phyloP scores from a whole-genome alignment of 2,329 filamentous ascomycete genomes.

The Phyllosticta ampelicida region DNA sequence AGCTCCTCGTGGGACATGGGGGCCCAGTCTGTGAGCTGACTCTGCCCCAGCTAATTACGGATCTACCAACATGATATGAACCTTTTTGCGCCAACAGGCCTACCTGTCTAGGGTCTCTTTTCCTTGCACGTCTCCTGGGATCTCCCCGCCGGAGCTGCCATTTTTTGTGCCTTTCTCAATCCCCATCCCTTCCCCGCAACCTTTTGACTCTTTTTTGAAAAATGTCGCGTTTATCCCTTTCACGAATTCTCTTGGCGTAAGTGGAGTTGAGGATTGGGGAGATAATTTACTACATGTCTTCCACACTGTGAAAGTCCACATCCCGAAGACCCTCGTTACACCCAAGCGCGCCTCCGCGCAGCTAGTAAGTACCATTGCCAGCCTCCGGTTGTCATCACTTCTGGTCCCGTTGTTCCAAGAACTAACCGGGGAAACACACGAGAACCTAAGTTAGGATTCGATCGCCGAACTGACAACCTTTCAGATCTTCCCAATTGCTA shows the following conservation, averaged over 20 bases:
- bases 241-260: background rate
- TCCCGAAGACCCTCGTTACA: background rate
- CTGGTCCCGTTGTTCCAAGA: background rate
- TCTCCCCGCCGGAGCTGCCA: background rate
- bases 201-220: background rate
- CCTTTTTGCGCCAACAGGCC: background rate
- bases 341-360: background rate
- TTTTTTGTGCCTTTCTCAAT: background rate
- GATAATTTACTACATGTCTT: background rate
- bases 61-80: background rate
- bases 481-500: background rate
- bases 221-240: background rate
- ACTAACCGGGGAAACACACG: background rate
- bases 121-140: background rate
- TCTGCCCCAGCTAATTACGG: background rate
- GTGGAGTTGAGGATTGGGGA: background rate
- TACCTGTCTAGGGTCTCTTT: background rate
- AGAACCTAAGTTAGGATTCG: background rate
- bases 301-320: background rate
- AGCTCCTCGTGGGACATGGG: background rate
- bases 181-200: background rate
- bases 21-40: background rate
- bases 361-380: background rate
- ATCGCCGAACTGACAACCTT: background rate
- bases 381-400: background rate